phyloP scores from a whole-genome alignment of 169 alveolate species.

The Ichthyophthirius multifiliis region DNA sequence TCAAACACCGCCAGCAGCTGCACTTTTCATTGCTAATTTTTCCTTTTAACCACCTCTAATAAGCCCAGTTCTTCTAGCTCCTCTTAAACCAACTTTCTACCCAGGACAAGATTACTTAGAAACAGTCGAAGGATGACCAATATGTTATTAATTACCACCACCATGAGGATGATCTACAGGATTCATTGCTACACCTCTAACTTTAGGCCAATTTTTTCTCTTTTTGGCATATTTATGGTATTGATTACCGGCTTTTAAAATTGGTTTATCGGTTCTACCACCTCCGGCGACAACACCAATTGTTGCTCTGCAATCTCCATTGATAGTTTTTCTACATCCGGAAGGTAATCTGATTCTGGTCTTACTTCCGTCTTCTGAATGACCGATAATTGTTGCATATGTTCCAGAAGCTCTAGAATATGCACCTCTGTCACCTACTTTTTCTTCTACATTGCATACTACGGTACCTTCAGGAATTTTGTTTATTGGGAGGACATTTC shows the following conservation, averaged over 20 bases:
- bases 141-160: conserved; percentile 99
- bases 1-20: conserved; percentile 6
- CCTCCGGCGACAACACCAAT: conserved; percentile 99
- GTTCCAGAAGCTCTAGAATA: conserved; percentile 98
- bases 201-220: conserved; percentile 99
- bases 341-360: conserved; percentile 98
- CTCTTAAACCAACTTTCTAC: conserved; percentile 99
- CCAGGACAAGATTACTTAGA: conserved; percentile 98
- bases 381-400: conserved; percentile 94
- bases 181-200: conserved; percentile 99
- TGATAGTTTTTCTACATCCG: conserved; percentile 96
- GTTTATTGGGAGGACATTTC: conserved; percentile 97
- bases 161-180: conserved; percentile 99
- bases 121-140: conserved; percentile 99
- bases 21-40: conserved; percentile 7
- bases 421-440: conserved; percentile 98
- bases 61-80: conserved; percentile 99
- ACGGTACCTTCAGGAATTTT: conserved; percentile 99
- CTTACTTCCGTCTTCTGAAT: conserved; percentile 96
- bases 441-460: conserved; percentile 95
- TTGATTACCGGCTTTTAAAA: conserved; percentile 98
- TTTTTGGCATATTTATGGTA: conserved; percentile 97
- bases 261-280: conserved; percentile 99
- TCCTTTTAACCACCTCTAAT: conserved; percentile 93
- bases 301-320: conserved; percentile 93